Evolutionary conservation across 306 rosid genomes (phyloP), one percentile per base, ranked within the genome.

Genomic region (Trichosanthes cucumerina): DNA sequence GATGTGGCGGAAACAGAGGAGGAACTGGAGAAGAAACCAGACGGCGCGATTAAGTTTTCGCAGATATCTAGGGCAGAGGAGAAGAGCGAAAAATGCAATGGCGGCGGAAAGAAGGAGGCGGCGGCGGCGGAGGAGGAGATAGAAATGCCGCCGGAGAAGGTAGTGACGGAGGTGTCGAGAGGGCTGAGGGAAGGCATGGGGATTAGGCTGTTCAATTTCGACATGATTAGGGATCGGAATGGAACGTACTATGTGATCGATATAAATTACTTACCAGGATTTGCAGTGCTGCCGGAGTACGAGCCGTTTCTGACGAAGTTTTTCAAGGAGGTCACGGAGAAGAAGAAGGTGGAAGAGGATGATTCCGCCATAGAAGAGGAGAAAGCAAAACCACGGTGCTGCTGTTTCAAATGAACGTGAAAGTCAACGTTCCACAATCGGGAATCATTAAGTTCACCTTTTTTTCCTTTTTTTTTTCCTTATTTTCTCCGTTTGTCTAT

Each of bases 261-360:
- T 82, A 95, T 95, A n/a, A 95, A 95, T 63, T 95, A 95, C 75
- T 91, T 95, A 75, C 98, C 98, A 6, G 98, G 98, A 65, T 95
- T 92, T 74, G 98, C 98, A 23, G 93, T 91, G 80, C 88, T 95
- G 93, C 98, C 97, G 3, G 86, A 89, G 3, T 95, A 92, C 34
- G 98, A 95, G 87, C 77, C 66, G 5, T 83, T 91, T 38, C 81
- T 95, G 88, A 92, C 98, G 0, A 87, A 91, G 38, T 95, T 95
- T 85, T 95, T 95, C 83, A 86, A 90, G 41, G 96, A 92, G 39
- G 77, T 91, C 7, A 72, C 85, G 58, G 6, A 72, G 86, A 86
- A 65, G 86, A 86, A 65, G 18, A n/a, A 49, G 77, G 78, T 2
- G 62, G 78, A 50, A 18, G 54, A 21, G 49, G 33, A n/a, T 4